Evolutionary conservation across 2,329 filamentous ascomycete genomes (phyloP).

Genomic region (Ceratocystis harringtonii): DNA sequence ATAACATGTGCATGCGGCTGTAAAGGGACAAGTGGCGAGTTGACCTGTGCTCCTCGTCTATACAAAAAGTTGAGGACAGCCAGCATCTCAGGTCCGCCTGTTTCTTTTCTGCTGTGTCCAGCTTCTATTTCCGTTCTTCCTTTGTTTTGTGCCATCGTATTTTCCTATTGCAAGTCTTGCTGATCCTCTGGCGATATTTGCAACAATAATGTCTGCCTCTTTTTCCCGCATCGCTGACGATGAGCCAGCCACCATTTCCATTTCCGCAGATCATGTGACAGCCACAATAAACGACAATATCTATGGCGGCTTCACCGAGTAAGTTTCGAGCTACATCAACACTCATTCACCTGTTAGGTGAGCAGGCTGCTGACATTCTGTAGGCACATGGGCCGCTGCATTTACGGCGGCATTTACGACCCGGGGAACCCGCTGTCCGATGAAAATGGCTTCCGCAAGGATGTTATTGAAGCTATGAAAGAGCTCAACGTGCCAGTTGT

Average conservation of each 20-base stretch:
- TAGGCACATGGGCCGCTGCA: conserved; percentile 78
- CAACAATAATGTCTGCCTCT: conserved; percentile 39
- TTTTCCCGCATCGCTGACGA: conserved; percentile 52
- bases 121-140: not conserved
- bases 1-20: not conserved
- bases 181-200: not conserved
- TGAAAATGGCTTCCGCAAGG: conserved; percentile 58
- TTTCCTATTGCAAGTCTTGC: not conserved
- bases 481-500: conserved; percentile 64
- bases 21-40: not conserved
- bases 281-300: conserved; percentile 66
- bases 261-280: conserved; percentile 49
- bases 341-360: not conserved
- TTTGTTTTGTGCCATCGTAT: not conserved
- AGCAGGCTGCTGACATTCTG: not conserved
- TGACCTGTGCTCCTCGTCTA: not conserved
- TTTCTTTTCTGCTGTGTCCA: not conserved
- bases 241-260: conserved; percentile 46
- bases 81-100: not conserved
- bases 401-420: conserved; percentile 76
- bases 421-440: conserved; percentile 60
- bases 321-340: conserved; percentile 23
- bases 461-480: conserved; percentile 59
- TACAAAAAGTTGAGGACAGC: conserved; percentile 2
- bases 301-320: conserved; percentile 78